These are phyloP conservation scores for Phoma sp. DNA, from an alignment of 2,329 filamentous ascomycete genomes.

Conservation along the genomic window DNA sequence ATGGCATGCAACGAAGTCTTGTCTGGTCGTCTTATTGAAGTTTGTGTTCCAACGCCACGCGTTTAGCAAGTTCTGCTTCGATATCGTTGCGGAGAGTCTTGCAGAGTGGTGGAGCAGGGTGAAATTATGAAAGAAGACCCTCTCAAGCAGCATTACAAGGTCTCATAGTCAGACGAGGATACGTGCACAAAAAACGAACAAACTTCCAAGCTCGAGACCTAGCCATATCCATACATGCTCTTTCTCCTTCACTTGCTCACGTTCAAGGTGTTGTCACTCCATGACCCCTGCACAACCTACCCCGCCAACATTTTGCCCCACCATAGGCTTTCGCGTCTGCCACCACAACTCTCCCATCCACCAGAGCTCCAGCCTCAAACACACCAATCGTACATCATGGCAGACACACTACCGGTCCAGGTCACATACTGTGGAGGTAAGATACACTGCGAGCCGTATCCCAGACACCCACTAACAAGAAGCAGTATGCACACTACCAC, in stretches of 20 bases:
- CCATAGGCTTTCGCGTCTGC: constrained; percentile 20
- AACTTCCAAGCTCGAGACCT: no score
- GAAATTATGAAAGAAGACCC: no score
- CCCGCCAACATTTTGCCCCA: constrained; percentile 17
- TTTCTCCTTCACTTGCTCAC: background rate
- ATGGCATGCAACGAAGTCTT: no score
- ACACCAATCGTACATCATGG: constrained; percentile 24
- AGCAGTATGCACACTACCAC: constrained; percentile 69
- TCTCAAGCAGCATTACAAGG: no score
- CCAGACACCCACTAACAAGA: constrained; percentile 26
- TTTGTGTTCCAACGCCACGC: no score
- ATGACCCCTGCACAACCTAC: constrained; percentile 16
- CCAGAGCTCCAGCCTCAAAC: constrained; percentile 1
- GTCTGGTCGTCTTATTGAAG: no score
- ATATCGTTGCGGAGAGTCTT: no score
- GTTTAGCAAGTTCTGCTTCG: no score
- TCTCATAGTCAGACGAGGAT: no score
- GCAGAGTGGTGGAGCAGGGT: no score
- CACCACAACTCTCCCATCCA: constrained; percentile 15
- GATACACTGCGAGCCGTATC: constrained; percentile 16
- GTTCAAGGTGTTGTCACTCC: background rate
- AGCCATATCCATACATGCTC: background rate
- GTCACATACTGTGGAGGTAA: constrained; percentile 69
- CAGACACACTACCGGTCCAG: constrained; percentile 57
- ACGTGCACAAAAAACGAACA: no score